phyloP scores from a whole-genome alignment of 768 basidiomycete genomes.

The Mycena albidolilacea region DNA sequence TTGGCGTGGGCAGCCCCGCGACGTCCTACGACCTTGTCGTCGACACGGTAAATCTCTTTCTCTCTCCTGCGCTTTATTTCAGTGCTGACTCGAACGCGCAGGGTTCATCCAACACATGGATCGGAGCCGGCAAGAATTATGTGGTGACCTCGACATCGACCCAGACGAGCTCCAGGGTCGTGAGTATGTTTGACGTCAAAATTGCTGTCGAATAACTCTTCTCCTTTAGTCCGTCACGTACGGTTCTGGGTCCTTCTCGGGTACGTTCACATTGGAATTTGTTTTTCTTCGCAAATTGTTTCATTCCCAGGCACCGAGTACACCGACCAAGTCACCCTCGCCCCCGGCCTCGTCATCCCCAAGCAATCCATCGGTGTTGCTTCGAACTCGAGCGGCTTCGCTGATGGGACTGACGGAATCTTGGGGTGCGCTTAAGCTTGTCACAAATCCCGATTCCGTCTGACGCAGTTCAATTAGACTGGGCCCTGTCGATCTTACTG shows the following conservation, averaged over 20 bases:
- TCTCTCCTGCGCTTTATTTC: too few species aligned
- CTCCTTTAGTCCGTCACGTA: conserved; percentile 59
- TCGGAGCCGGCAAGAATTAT: conserved; percentile 52
- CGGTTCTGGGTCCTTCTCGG: conserved; percentile 72
- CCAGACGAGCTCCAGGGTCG: conserved; percentile 60
- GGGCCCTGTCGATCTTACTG: conserved; percentile 71
- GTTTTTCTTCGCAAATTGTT: too few species aligned
- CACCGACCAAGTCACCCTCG: conserved; percentile 69
- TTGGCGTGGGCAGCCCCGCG: conserved; percentile 70
- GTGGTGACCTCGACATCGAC: conserved; percentile 35
- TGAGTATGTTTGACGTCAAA: too few species aligned
- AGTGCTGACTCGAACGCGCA: too few species aligned
- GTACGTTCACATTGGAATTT: too few species aligned
- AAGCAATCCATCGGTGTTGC: conserved; percentile 79
- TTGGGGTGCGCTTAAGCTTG: conserved; percentile 61
- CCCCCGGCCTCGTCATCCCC: conserved; percentile 62
- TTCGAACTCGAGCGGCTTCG: conserved; percentile 38
- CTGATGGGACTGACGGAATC: conserved; percentile 69
- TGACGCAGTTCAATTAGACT: conserved; percentile 56
- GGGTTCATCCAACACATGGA: conserved; percentile 71
- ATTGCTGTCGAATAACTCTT: too few species aligned
- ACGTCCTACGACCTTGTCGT: conserved; percentile 51
- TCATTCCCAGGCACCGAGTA: conserved; percentile 52
- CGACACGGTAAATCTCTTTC: conserved; percentile 67
- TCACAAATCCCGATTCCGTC: not conserved